Evolutionary conservation across 2,329 filamentous ascomycete genomes (phyloP).

Genomic region (Ophiostoma himal-ulmi): DNA sequence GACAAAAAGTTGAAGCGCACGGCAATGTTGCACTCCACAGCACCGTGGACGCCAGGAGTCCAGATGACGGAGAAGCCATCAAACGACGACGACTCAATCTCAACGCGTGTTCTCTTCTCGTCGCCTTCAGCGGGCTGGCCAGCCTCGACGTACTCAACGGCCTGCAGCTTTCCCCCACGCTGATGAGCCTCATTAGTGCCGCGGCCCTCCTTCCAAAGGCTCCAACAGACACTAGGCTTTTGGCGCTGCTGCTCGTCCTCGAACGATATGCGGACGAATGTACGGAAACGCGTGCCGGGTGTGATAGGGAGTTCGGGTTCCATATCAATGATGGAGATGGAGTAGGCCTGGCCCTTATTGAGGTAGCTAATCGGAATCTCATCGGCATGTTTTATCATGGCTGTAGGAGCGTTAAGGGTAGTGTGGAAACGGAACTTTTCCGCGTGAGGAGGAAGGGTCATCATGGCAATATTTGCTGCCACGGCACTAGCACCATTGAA

Average conservation of each 20-base stretch:
- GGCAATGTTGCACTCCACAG: constrained; percentile 74
- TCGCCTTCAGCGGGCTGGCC: constrained; percentile 55
- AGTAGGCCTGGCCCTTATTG: constrained; percentile 95
- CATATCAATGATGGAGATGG: constrained; percentile 76
- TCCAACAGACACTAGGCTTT: constrained; percentile 67
- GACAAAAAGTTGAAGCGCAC: constrained; percentile 98
- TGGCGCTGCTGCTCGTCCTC: constrained; percentile 90
- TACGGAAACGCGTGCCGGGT: constrained; percentile 69
- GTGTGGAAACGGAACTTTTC: constrained; percentile 85
- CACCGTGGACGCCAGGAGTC: constrained; percentile 65
- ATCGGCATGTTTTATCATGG: constrained; percentile 84
- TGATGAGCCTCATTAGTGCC: constrained; percentile 96
- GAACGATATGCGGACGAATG: constrained; percentile 90
- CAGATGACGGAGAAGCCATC: constrained; percentile 91
- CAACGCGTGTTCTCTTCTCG: constrained; percentile 61
- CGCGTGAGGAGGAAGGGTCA: constrained; percentile 48
- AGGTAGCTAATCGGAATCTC: constrained; percentile 97
- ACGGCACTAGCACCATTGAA: constrained; percentile 13
- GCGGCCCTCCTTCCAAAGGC: constrained; percentile 85
- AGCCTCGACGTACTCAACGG: constrained; percentile 83
- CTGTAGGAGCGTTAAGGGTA: constrained; percentile 86
- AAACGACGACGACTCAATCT: constrained; percentile 73
- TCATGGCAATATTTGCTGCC: constrained; percentile 35
- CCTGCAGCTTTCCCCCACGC: constrained; percentile 82
- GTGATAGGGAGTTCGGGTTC: constrained; percentile 52